Evolutionary conservation across 768 basidiomycete genomes (phyloP), one percentile per base, ranked within the genome.

Genomic region (Melanogaster broomeanus): DNA sequence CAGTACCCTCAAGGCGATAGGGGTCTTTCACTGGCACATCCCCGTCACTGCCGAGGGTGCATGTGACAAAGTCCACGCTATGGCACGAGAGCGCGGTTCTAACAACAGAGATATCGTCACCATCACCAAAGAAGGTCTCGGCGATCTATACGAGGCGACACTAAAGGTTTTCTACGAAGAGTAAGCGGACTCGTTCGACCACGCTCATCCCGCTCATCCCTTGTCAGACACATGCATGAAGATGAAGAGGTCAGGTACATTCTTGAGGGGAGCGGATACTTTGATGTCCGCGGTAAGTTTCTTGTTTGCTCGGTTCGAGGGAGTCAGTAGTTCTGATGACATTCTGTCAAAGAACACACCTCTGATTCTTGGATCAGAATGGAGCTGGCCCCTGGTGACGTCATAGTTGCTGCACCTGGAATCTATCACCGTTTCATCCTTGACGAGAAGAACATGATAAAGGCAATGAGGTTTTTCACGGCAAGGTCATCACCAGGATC

Each of bases 391-490:
- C 79, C 85, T 4, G 91, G 93, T 2, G 95, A 97, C 63, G 78
- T 98, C 42, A 70, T 97, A 45, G 84, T 97, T 48, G 69, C 97
- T 35, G 95, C 94, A 1, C 82, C 90, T 15, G 93, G 93, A 0
- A 93, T 95, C 60, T 97, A 94, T 68, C 95, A 98, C 72, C 87
- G 94, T 35, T 98, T 97, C 74, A 95, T 90, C 0, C 82, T 97
- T 15, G 93, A 96, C 65, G 79, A 83, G 55, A 71, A 63, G 42
- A 82, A 97, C 68, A 73, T 73, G 31, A 84, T 94, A 70, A 82
- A 84, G 59, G 88, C 88, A 0, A 74, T 93, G 67, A 79, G 93
- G 8, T 74, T 97, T 45, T 97, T 95, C 83, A 83, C 93, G 81
- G 91, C 83, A 51, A 30, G 71, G 55, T 19, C 19, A 31, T 28